These are phyloP conservation scores for Halenospora varia DNA, from an alignment of 495 filamentous ascomycete species.

Conservation along the genomic window DNA sequence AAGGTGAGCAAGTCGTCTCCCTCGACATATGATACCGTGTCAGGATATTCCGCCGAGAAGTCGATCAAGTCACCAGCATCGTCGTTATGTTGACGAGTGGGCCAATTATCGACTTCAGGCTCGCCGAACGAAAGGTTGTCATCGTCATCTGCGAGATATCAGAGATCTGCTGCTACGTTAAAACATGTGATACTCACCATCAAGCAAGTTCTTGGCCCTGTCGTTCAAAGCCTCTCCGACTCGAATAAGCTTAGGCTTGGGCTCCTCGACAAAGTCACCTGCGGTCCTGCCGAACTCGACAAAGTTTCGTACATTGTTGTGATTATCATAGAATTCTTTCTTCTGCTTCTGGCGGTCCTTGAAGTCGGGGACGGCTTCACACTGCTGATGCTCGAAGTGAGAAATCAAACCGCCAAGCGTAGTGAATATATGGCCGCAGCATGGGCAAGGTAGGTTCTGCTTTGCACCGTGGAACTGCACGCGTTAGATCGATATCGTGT, in stretches of 20 bases:
- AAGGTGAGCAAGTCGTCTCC: no score
- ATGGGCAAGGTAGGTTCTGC: constrained; percentile 13
- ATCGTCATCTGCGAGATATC: neutral
- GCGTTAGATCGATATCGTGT: no score
- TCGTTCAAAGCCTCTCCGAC: neutral
- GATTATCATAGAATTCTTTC: neutral
- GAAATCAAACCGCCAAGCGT: constrained; percentile 11
- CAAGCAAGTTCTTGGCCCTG: no score
- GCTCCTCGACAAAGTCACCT: neutral
- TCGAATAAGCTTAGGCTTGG: neutral
- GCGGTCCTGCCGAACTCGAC: neutral
- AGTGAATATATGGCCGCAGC: constrained; percentile 11
- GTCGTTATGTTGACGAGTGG: neutral
- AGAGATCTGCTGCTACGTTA: no score
- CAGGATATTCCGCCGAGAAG: no score
- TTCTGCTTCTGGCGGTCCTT: neutral
- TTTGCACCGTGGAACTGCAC: constrained; percentile 17
- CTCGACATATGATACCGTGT: no score
- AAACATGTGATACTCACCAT: neutral
- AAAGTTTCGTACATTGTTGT: neutral
- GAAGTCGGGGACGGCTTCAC: neutral
- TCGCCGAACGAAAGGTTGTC: neutral
- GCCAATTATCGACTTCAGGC: neutral
- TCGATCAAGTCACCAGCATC: no score
- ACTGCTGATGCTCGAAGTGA: constrained; percentile 15